Percentiles rank a stretch among this genome's conserved stretches.
phyloP scores from a whole-genome alignment of 495 filamentous ascomycete genomes.

The Talaromyces trachyspermus region DNA sequence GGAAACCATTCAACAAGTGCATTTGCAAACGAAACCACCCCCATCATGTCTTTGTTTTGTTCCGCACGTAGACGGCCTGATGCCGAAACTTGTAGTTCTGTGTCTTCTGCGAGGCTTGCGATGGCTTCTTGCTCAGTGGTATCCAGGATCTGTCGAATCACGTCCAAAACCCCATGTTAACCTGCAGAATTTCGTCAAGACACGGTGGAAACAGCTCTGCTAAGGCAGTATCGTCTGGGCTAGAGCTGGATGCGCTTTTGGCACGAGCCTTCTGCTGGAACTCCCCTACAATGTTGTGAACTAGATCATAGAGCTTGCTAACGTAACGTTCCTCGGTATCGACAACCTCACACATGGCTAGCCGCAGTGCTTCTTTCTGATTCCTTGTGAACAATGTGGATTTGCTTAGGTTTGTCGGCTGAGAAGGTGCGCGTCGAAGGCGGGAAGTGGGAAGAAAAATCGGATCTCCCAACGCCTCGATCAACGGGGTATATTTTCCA shows the following conservation, averaged over 20 bases:
- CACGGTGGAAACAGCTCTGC: slow-evolving; percentile 73
- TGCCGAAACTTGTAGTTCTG: slow-evolving; percentile 34
- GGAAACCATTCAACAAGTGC: slow-evolving; percentile 84
- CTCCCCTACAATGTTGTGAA: slow-evolving; percentile 66
- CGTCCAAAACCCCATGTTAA: slow-evolving; percentile 74
- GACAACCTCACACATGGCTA: slow-evolving; percentile 85
- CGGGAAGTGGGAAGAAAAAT: slow-evolving; percentile 85
- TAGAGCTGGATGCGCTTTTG: slow-evolving; percentile 52
- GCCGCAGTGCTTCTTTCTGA: slow-evolving; percentile 74
- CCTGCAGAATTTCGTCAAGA: slow-evolving; percentile 64
- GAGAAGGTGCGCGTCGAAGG: slow-evolving; percentile 79
- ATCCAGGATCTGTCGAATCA: slow-evolving; percentile 67
- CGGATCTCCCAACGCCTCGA: slow-evolving; percentile 70
- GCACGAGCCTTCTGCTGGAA: slow-evolving; percentile 60
- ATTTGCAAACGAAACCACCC: slow-evolving; percentile 65
- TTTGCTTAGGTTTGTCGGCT: slow-evolving; percentile 67
- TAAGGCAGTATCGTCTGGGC: slow-evolving; percentile 64
- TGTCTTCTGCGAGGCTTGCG: slow-evolving; percentile 52
- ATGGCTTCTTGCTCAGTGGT: slow-evolving; percentile 76
- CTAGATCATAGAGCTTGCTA: slow-evolving; percentile 70
- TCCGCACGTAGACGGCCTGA: slow-evolving; percentile 27
- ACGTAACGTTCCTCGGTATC: slow-evolving; percentile 95
- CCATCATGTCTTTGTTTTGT: slow-evolving; percentile 60
- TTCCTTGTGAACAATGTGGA: slow-evolving; percentile 66
- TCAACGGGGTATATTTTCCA: slow-evolving; percentile 62